Evolutionary conservation across 1,284 basidiomycete species (phyloP).

Genomic region (Ceratobasidium sp.): DNA sequence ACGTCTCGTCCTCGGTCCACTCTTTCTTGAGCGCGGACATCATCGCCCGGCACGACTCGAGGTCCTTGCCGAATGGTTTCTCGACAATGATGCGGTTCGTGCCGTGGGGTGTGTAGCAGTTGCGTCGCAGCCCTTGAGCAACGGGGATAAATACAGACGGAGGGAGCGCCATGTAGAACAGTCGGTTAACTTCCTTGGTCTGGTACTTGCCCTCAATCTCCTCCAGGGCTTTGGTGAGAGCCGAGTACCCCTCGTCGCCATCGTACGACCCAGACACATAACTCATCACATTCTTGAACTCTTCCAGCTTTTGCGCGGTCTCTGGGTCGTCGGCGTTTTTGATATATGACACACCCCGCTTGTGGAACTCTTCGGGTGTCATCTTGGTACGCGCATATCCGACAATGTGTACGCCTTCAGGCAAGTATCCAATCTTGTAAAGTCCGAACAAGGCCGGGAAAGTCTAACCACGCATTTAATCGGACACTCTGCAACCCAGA

Average conservation of each 20-base stretch:
- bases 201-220: conserved; percentile 75
- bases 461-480: conserved; percentile 61
- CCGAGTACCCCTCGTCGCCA: conserved; percentile 75
- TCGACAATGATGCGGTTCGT: conserved; percentile 92
- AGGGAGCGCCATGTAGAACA: conserved; percentile 94
- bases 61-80: conserved; percentile 95
- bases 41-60: conserved; percentile 81
- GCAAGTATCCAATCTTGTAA: conserved; percentile 79
- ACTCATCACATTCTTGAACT: conserved; percentile 78
- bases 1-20: conserved; percentile 95
- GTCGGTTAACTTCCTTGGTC: conserved; percentile 69
- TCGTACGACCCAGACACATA: conserved; percentile 91
- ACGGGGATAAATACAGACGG: conserved; percentile 92
- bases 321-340: conserved; percentile 71
- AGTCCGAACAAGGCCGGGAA: conserved; percentile 92
- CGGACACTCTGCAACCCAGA: conserved; percentile 6
- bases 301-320: conserved; percentile 66
- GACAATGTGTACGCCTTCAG: conserved; percentile 82
- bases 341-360: conserved; percentile 81
- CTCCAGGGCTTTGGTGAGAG: conserved; percentile 74
- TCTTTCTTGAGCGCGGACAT: conserved; percentile 78
- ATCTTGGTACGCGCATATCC: conserved; percentile 96
- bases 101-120: conserved; percentile 75
- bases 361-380: conserved; percentile 83
- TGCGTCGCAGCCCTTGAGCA: conserved; percentile 77